These are phyloP conservation scores for Wickerhamiella infanticola DNA, from an alignment of 1,139 yeast species.

Conservation along the genomic window DNA sequence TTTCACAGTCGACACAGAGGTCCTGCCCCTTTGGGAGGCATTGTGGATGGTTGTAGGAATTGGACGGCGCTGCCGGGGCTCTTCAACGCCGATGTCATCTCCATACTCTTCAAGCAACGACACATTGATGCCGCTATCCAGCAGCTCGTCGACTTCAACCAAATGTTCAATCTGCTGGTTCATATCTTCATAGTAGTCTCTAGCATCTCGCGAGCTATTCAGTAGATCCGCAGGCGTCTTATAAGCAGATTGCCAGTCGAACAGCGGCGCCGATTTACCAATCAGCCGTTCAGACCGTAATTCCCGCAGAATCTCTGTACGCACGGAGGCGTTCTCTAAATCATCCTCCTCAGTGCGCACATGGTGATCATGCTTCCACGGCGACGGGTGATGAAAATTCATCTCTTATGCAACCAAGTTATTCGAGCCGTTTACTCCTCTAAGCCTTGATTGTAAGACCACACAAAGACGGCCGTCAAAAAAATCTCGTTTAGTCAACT, in stretches of 20 bases:
- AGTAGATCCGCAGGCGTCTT: conserved; percentile 20
- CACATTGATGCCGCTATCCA: conserved; percentile 59
- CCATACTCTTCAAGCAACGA: conserved; percentile 51
- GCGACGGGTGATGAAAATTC: background rate
- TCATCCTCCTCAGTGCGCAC: conserved; percentile 3
- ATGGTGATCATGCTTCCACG: background rate
- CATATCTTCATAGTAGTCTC: conserved; percentile 28
- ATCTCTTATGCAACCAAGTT: no score
- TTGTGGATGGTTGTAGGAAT: conserved; percentile 24
- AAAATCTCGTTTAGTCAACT: no score
- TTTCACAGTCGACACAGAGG: conserved; percentile 29
- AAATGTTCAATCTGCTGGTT: conserved; percentile 45
- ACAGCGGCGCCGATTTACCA: conserved; percentile 35
- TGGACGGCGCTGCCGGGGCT: conserved; percentile 12
- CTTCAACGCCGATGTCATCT: conserved; percentile 23
- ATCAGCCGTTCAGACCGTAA: conserved; percentile 43
- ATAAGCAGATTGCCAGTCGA: conserved; percentile 33
- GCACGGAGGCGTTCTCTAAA: conserved; percentile 5
- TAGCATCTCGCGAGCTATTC: conserved; percentile 10
- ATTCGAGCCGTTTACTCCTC: no score
- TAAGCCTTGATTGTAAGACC: no score
- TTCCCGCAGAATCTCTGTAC: conserved; percentile 24
- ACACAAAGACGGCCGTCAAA: no score
- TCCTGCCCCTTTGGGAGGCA: conserved; percentile 14
- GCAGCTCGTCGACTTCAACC: conserved; percentile 44